phyloP scores from a whole-genome alignment of 2,329 filamentous ascomycete genomes.

The Pseudocercospora cruenta region DNA sequence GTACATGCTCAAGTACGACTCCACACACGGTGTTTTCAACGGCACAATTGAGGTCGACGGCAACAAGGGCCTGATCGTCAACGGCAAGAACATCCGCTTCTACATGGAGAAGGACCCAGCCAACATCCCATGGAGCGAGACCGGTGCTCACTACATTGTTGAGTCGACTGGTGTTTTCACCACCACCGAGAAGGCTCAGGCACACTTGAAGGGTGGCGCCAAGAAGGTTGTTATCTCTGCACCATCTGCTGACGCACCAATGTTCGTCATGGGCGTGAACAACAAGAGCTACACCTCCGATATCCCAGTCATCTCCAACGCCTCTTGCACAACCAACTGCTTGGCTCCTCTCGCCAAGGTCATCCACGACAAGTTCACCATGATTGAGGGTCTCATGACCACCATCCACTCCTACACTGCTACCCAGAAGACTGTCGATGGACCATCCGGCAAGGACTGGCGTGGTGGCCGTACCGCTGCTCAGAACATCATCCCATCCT shows the following conservation, averaged over 20 bases:
- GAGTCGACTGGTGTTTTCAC: slow-evolving; percentile 99
- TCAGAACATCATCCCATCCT: slow-evolving; percentile 99
- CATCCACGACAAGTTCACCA: slow-evolving; percentile 96
- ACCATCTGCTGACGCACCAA: slow-evolving; percentile 92
- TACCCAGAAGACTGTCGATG: slow-evolving; percentile 99
- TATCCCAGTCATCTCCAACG: slow-evolving; percentile 95
- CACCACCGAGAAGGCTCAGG: slow-evolving; percentile 92
- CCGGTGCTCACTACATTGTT: slow-evolving; percentile 89
- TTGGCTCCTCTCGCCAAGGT: slow-evolving; percentile 99
- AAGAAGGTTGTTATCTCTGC: slow-evolving; percentile 91
- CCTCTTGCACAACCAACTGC: slow-evolving; percentile 98
- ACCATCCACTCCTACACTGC: slow-evolving; percentile 99
- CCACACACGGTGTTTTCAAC: slow-evolving; percentile 95
- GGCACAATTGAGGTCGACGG: slow-evolving; percentile 77
- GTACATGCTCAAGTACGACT: slow-evolving; percentile 99
- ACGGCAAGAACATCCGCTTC: slow-evolving; percentile 94
- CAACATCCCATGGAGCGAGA: slow-evolving; percentile 85
- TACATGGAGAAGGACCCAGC: slow-evolving; percentile 90
- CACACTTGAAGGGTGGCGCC: slow-evolving; percentile 93
- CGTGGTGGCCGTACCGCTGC: slow-evolving; percentile 97
- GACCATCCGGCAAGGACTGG: slow-evolving; percentile 98
- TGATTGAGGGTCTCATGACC: slow-evolving; percentile 99
- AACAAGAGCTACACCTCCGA: slow-evolving; percentile 88
- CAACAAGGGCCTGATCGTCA: slow-evolving; percentile 77
- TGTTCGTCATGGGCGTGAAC: slow-evolving; percentile 99